A percentile compares a stretch with the other conserved stretches of the same genome.
Evolutionary conservation across 148 eudicot species (phyloP).

Genomic region (Pharnaceum exiguum): DNA sequence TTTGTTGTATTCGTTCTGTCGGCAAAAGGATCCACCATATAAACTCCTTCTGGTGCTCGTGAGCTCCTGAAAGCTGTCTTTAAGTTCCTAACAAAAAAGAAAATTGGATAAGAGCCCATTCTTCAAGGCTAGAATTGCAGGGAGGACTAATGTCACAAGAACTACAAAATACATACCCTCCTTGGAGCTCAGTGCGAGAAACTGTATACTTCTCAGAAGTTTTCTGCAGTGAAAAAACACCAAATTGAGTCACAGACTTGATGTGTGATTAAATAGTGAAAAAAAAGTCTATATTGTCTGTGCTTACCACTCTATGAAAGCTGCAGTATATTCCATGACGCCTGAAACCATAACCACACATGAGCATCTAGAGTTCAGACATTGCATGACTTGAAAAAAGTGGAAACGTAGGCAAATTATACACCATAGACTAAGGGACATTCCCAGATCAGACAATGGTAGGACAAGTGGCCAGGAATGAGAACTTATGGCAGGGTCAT

Average conservation of each 20-base stretch:
- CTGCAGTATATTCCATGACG: slow-evolving; percentile 73
- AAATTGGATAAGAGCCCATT: background rate
- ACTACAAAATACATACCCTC: slow-evolving; percentile 60
- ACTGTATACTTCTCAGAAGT: slow-evolving; percentile 60
- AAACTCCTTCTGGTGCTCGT: slow-evolving; percentile 61
- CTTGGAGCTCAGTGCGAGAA: slow-evolving; percentile 73
- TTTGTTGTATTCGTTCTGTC: slow-evolving; percentile 39
- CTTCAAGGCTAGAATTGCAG: background rate
- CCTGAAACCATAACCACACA: slow-evolving; percentile 34
- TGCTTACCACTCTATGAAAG: slow-evolving; percentile 67
- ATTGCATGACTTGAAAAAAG: background rate
- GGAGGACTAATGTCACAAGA: background rate
- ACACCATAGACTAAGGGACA: background rate
- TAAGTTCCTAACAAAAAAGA: slow-evolving; percentile 51
- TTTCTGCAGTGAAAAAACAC: slow-evolving; percentile 35
- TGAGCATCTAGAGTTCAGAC: slow-evolving; percentile 3
- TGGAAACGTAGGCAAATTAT: background rate
- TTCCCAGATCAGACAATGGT: background rate
- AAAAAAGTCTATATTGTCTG: background rate
- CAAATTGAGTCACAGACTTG: background rate
- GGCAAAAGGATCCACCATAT: slow-evolving; percentile 55
- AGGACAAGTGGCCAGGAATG: background rate
- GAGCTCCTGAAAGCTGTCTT: slow-evolving; percentile 69
- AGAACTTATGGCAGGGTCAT: no score
- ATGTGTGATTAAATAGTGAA: background rate